A percentile compares a stretch with the other conserved stretches of the same genome.
Evolutionary conservation across 2,329 filamentous ascomycete genomes (phyloP).

Genomic region (Aspergillus arachidicola): DNA sequence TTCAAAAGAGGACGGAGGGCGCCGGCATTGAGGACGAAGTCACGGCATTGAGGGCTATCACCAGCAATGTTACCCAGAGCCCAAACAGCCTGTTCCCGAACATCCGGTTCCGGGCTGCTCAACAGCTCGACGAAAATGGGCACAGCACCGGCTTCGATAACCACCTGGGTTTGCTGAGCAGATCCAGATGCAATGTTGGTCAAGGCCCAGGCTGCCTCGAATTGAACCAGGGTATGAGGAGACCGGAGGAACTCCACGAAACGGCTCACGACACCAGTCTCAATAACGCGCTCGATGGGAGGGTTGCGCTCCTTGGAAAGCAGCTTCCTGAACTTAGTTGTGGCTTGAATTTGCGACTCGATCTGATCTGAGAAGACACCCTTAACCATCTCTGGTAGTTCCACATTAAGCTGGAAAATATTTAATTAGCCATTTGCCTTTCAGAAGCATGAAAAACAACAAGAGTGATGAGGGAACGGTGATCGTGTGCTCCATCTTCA

Average conservation of each 20-base stretch:
- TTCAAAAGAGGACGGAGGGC: constrained; percentile 87
- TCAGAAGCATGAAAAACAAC: neutral
- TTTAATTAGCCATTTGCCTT: constrained; percentile 24
- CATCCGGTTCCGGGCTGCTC: constrained; percentile 93
- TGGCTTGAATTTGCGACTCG: constrained; percentile 94
- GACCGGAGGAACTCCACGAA: constrained; percentile 99
- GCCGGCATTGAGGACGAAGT: constrained; percentile 90
- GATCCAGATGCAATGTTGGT: constrained; percentile 99
- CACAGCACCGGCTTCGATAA: constrained; percentile 96
- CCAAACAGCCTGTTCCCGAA: constrained; percentile 98
- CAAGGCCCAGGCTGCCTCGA: constrained; percentile 97
- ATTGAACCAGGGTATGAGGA: constrained; percentile 96
- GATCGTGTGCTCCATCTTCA: constrained; percentile 6
- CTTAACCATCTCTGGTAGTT: constrained; percentile 96
- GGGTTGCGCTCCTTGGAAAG: constrained; percentile 98
- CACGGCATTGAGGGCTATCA: constrained; percentile 95
- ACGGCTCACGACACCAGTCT: constrained; percentile 94
- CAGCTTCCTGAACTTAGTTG: constrained; percentile 97
- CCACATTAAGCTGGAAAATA: constrained; percentile 78
- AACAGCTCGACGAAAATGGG: constrained; percentile 98
- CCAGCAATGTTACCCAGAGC: constrained; percentile 97
- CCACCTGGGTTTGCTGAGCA: constrained; percentile 95
- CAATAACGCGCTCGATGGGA: constrained; percentile 98
- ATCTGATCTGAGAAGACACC: constrained; percentile 99
- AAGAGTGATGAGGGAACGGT: neutral